phyloP scores from a whole-genome alignment of 1,284 basidiomycete genomes.

The Fomitopsis schrenkii region DNA sequence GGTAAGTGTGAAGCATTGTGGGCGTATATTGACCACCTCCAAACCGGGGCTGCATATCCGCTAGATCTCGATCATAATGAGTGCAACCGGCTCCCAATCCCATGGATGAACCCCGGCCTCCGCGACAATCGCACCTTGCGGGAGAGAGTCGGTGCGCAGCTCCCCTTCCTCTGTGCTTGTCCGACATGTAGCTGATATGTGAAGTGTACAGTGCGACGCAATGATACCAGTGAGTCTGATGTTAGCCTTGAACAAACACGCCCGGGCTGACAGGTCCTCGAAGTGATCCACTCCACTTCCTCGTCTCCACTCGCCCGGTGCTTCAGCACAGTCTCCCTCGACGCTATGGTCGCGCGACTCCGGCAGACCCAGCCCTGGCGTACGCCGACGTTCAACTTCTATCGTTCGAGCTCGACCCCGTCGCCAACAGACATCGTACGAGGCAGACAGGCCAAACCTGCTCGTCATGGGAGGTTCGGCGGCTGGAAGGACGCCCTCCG shows the following conservation, averaged over 20 bases:
- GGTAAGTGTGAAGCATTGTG: slow-evolving; percentile 18
- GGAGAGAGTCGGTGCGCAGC: not conserved
- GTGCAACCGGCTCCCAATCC: slow-evolving; percentile 27
- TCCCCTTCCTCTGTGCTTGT: not conserved
- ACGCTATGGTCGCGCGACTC: not conserved
- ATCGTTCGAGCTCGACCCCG: not conserved
- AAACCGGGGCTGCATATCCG: not conserved
- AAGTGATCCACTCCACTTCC: not conserved
- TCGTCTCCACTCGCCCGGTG: not conserved
- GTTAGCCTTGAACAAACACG: not conserved
- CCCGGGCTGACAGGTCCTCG: not conserved
- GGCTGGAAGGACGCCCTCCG: not conserved
- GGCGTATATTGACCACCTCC: not conserved
- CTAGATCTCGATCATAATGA: slow-evolving; percentile 38
- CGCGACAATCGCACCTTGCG: not conserved
- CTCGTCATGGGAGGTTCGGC: not conserved
- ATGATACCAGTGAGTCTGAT: not conserved
- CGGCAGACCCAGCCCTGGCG: not conserved
- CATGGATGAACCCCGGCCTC: not conserved
- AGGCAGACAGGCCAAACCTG: not conserved
- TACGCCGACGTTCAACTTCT: not conserved
- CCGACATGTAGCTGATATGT: not conserved
- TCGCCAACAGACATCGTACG: not conserved
- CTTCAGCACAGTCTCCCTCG: not conserved
- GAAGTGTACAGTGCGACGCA: not conserved